phyloP scores from a whole-genome alignment of 495 filamentous ascomycete genomes.

The Aspergillus asperescens region DNA sequence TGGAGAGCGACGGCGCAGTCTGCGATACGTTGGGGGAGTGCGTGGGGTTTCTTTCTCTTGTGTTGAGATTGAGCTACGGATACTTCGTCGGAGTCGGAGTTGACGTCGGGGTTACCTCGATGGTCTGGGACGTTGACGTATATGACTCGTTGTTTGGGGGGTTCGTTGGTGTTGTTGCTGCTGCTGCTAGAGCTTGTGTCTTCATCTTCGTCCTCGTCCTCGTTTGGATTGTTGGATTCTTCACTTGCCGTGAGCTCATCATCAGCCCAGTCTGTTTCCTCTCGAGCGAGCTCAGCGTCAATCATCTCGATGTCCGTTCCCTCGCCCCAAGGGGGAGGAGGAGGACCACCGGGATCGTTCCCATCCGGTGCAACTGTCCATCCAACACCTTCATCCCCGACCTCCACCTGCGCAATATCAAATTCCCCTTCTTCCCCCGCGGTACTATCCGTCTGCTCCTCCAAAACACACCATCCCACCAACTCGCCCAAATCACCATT shows the following conservation, averaged over 20 bases:
- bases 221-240: background rate
- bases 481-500: background rate
- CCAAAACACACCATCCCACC: background rate
- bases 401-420: background rate
- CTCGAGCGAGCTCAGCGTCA: background rate
- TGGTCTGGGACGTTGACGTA: background rate
- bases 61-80: constrained; percentile 7
- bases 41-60: constrained; percentile 7
- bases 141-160: background rate
- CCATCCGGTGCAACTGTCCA: background rate
- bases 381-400: background rate
- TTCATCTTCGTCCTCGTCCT: background rate
- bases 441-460: background rate
- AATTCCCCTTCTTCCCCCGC: background rate
- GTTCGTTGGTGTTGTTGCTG: background rate
- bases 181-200: background rate
- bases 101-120: background rate
- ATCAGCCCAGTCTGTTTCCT: constrained; percentile 3
- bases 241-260: constrained; percentile 5
- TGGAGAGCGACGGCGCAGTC: constrained; percentile 15
- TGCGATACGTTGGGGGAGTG: background rate
- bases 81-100: background rate
- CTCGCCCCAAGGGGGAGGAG: background rate
- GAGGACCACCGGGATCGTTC: background rate
- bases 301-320: background rate